Percentiles rank a stretch among this genome's conserved stretches.
phyloP scores from a whole-genome alignment of 352 stramenopile genomes.

The Phytophthora syringae region DNA sequence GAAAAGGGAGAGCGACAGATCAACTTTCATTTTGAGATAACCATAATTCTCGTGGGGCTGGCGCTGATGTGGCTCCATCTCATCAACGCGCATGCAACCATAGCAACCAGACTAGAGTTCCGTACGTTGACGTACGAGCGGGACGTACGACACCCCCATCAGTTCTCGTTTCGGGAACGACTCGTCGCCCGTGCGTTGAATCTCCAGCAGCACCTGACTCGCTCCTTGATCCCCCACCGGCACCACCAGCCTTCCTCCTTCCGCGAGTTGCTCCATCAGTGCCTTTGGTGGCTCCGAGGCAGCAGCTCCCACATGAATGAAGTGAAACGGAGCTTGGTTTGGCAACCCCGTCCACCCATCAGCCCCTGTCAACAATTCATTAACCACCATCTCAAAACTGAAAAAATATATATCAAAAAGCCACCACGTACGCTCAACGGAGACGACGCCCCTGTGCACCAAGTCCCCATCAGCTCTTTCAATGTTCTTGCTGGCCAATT shows the following conservation, averaged over 20 bases:
- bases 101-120: conserved; percentile 31
- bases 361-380: conserved; percentile 34
- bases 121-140: conserved; percentile 65
- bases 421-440: conserved; percentile 46
- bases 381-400: neutral
- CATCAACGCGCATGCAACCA: neutral
- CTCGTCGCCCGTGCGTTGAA: conserved; percentile 49
- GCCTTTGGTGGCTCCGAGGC: conserved; percentile 86
- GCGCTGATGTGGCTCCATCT: too few relatives aligned
- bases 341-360: conserved; percentile 94
- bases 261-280: conserved; percentile 88
- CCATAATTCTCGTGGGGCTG: too few relatives aligned
- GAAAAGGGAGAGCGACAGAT: too few relatives aligned
- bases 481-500: conserved; percentile 88
- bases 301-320: conserved; percentile 97
- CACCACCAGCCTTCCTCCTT: conserved; percentile 93
- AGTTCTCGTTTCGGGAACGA: conserved; percentile 61
- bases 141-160: conserved; percentile 81
- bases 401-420: neutral
- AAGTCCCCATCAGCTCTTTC: conserved; percentile 81
- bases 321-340: conserved; percentile 93
- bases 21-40: too few relatives aligned
- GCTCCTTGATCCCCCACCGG: conserved; percentile 84
- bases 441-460: conserved; percentile 61
- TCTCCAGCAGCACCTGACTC: conserved; percentile 81